Evolutionary conservation across 2,329 filamentous ascomycete genomes (phyloP), one percentile per base, ranked within the genome.

Genomic region (Gnomoniopsis sp.): DNA sequence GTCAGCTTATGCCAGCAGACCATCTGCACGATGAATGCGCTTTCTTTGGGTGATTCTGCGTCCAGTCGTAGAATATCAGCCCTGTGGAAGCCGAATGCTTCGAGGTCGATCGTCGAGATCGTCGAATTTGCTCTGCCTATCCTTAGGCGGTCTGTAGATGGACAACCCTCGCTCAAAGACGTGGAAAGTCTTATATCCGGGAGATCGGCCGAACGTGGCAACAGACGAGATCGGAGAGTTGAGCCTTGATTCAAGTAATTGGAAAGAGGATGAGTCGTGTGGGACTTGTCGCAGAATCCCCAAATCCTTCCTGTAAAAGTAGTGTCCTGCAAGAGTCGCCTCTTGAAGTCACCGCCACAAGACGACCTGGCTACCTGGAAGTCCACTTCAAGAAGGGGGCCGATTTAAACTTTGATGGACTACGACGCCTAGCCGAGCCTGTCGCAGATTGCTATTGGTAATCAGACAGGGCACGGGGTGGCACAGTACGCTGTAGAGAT

Each of bases 121-220:
- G 22, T 54, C n/a, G n/a, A n/a, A n/a, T n/a, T n/a, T n/a, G n/a
- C n/a, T 26, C 33, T 36, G 47, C 47, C 41, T 22, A 48, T 48
- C 26, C 15, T 34, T 21, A 56, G 38, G 36, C 36, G 17, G 53
- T 50, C 47, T 36, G 59, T 41, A 30, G n/a, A 26, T 47, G 44
- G 44, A 47, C 17, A 47, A 19, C 22, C 19, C 19, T 7, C 15
- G 21, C 8, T 7, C 4, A 2, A 11, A 19, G 53, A 47, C 48
- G 21, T 38, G 46, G 23, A n/a, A 22, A 41, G 50, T 30, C 52
- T 23, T 50, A 46, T 44, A 34, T 43, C 50, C 36, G 48, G 22
- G 21, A n/a, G 44, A 19, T 53, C 57, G 59, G 57, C 30, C 53
- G 56, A 49, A 47, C 11, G 57, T 59, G 53, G 59, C 59, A 38